phyloP scores from a whole-genome alignment of 441 rosid species.

The Viola pubescens region DNA sequence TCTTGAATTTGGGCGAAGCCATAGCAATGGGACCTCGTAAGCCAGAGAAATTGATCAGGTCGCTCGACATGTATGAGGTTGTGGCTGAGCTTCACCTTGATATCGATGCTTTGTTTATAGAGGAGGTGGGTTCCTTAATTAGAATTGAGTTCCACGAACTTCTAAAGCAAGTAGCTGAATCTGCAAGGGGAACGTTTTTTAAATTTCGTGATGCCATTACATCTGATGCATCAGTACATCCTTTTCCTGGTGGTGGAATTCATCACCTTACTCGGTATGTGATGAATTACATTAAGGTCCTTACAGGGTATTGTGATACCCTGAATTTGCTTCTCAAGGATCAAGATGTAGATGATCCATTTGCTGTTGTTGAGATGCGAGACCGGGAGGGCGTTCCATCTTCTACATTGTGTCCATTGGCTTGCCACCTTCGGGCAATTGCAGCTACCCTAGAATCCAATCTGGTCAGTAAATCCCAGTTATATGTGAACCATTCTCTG shows the following conservation, averaged over 20 bases:
- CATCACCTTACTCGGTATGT: constrained; percentile 72
- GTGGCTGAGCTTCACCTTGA: constrained; percentile 43
- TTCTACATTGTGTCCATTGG: constrained; percentile 39
- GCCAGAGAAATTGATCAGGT: constrained; percentile 56
- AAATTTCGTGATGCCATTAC: constrained; percentile 47
- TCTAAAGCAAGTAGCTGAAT: constrained; percentile 33
- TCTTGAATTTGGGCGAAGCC: constrained; percentile 68
- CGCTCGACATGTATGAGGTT: constrained; percentile 66
- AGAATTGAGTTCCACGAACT: constrained; percentile 51
- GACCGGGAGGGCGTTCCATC: constrained; percentile 27
- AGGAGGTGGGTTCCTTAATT: constrained; percentile 41
- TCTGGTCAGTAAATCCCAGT: constrained; percentile 43
- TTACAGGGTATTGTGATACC: constrained; percentile 42
- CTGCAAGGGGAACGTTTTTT: constrained; percentile 38
- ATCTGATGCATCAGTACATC: constrained; percentile 30
- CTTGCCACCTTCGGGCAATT: constrained; percentile 45
- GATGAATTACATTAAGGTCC: constrained; percentile 64
- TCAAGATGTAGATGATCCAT: constrained; percentile 25
- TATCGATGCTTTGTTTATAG: constrained; percentile 42
- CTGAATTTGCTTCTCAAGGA: constrained; percentile 52
- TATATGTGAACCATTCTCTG: constrained; percentile 45
- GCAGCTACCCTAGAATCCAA: constrained; percentile 44
- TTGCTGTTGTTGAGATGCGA: constrained; percentile 21
- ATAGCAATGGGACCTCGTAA: constrained; percentile 41
- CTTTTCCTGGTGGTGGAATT: constrained; percentile 54